Evolutionary conservation across 148 eudicot species (phyloP), one percentile per base, ranked within the genome.

Genomic region (Diospyros lotus): DNA sequence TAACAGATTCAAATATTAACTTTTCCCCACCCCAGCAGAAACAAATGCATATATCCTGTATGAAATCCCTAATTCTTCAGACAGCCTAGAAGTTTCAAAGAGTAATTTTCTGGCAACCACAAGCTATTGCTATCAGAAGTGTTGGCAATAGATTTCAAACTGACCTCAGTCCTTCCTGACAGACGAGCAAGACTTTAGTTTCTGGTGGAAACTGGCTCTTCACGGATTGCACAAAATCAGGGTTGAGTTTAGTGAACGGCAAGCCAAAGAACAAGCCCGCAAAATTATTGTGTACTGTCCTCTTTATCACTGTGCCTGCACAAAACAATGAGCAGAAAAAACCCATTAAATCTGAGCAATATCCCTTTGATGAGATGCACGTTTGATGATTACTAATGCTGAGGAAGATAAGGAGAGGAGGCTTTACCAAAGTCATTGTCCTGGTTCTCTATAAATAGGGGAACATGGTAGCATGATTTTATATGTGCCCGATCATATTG

Each of bases 91-190:
- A 39, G 38, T 12, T 68, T 51, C 42, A 5, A 9, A 48, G 2
- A 48, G 4, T 68, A 10, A 46, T 48, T 51, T 28, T 12, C 58
- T 0, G 61, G n/a, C 38, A 58, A 58, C n/a, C n/a, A 14, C n/a
- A 53, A 6, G 11, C 44, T 48, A 38, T 43, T 39, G 55, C 14
- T 40, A 2, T 17, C 28, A 54, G 45, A 38, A 14, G 45, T 59
- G 55, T 51, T 17, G 58, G 44, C 46, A 80, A 60, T 28, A 44
- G 7, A 41, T 38, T 13, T n/a, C n/a, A 0, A 14, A 38, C 82
- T 43, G 62, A 93, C 98, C 98, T 90, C 66, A 94, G 79, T 75
- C 98, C 98, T 81, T 94, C 98, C 72, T 94, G 98, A 80, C 97
- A 94, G 67, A 94, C 97, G 48, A 94, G 76, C 65, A 94, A 75